Evolutionary conservation across 257 asterid species (phyloP).

Genomic region (Misopates orontium): DNA sequence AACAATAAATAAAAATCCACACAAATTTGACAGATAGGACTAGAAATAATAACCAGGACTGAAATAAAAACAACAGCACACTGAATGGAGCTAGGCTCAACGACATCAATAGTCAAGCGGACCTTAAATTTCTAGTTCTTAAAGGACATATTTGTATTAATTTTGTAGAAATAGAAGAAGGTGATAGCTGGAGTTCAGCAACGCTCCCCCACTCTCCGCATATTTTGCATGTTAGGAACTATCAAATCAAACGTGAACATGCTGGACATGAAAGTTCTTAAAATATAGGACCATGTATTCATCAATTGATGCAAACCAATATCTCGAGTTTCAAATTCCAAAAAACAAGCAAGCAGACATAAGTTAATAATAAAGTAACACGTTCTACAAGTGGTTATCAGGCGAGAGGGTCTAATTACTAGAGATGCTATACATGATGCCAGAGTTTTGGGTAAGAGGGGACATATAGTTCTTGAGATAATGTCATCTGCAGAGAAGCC

Average conservation of each 20-base stretch:
- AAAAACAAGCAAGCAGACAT: not conserved
- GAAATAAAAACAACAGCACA: not conserved
- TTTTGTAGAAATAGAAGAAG: not conserved
- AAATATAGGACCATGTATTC: not conserved
- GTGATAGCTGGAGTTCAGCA: not conserved
- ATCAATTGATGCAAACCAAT: not conserved
- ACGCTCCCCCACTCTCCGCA: not conserved
- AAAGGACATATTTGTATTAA: slow-evolving; percentile 5
- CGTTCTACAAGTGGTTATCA: no score
- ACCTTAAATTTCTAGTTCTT: no score
- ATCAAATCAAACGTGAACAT: not conserved
- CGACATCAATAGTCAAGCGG: slow-evolving; percentile 7
- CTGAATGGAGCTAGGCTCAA: not conserved
- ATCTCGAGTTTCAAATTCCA: not conserved
- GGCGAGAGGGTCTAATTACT: no score
- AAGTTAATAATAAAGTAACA: not conserved
- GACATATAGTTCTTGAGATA: slow-evolving; percentile 8
- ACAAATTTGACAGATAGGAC: slow-evolving; percentile 2
- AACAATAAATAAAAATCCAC: no score
- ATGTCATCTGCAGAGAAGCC: slow-evolving; percentile 9
- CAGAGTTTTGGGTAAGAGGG: not conserved
- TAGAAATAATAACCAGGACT: not conserved
- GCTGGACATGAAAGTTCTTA: not conserved
- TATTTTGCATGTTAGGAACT: slow-evolving; percentile 1
- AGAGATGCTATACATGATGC: not conserved